Base-by-base conservation (phyloP, 441 rosid genomes). In the Gossypium trilobum region DNA sequence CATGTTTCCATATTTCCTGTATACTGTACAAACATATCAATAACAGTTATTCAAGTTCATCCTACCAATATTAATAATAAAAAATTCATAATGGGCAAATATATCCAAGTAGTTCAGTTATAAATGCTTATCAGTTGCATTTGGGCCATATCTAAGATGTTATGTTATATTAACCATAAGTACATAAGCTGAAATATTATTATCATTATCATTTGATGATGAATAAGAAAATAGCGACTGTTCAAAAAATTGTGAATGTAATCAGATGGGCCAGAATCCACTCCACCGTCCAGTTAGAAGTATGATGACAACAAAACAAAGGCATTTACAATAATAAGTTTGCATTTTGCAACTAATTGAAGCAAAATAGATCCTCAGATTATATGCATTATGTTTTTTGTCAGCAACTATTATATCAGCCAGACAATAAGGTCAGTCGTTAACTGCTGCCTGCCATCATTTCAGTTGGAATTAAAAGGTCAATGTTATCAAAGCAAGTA, bases 261-360 rank as follows among this genome's bases (percentile, higher is more conserved):
- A 52, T 17, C 48, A 68, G 14, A 27, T 50, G 14, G 57, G 6
- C 27, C 51, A 48, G 58, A 67, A 25, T 9, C 42, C 54, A 67
- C 52, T 67, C 62, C 72, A 5, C 70, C 6, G 36, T 48, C 58
- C n/a, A 1, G 42, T 67, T 48, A 25, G 71, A 67, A 67, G 57
- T 3, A 23, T 11, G 14, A 27, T 22, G 59, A 8, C 46, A 50
- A 29, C 69, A 65, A 16, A 13, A 46, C 16, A 6, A 66, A 46
- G 22, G 48, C 48, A 42, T 42, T 42, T 42, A 42, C 48, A 42
- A 42, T 9, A 42, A 42, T 42, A 42, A 42, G n/a, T 10, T 42
- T 42, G 48, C 48, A 42, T 42, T 42, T 42, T 42, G 48, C 48
- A 42, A 42, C 48, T 42, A 10, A 2, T 42, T 42, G 48, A 42